phyloP scores from a whole-genome alignment of 169 alveolate species.

The Toxoplasma gondii region DNA sequence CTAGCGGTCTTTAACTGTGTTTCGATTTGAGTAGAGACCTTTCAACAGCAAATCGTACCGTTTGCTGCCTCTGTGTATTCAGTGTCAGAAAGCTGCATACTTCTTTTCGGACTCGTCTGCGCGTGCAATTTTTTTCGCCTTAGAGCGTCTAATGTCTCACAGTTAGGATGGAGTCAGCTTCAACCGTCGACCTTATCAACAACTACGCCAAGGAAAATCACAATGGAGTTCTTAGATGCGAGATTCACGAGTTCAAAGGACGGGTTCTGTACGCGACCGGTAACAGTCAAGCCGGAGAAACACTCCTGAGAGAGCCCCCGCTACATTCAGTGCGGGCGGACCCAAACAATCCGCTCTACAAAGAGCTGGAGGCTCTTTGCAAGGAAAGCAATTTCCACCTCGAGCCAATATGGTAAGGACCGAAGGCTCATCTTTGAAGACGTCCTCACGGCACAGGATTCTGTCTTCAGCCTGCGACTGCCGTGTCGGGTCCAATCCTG shows the following conservation, averaged over 20 bases:
- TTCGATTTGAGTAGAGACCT: too few relatives aligned
- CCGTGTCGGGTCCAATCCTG: neutral
- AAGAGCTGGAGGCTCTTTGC: slow-evolving; percentile 17
- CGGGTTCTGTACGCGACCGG: slow-evolving; percentile 35
- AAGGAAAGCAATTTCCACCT: neutral
- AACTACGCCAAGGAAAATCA: slow-evolving; percentile 40
- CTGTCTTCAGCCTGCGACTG: neutral
- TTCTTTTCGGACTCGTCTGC: too few relatives aligned
- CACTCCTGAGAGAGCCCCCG: slow-evolving; percentile 54
- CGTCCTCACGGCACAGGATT: neutral
- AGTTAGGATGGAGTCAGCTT: neutral
- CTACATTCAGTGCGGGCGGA: slow-evolving; percentile 61
- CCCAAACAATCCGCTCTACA: slow-evolving; percentile 34
- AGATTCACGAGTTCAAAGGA: slow-evolving; percentile 34
- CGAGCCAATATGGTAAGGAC: slow-evolving; percentile 57
- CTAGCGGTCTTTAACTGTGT: too few relatives aligned
- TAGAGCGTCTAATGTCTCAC: neutral
- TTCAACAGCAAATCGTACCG: too few relatives aligned
- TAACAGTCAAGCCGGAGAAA: neutral
- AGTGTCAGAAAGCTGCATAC: too few relatives aligned
- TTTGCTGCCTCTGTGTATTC: too few relatives aligned
- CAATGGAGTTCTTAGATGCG: slow-evolving; percentile 43
- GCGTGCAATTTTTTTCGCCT: too few relatives aligned
- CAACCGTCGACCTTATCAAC: slow-evolving; percentile 12
- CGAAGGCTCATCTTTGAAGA: neutral